Evolutionary conservation across 257 asterid genomes (phyloP), one percentile per base, ranked within the genome.

Genomic region (Gardenia jasminoides): DNA sequence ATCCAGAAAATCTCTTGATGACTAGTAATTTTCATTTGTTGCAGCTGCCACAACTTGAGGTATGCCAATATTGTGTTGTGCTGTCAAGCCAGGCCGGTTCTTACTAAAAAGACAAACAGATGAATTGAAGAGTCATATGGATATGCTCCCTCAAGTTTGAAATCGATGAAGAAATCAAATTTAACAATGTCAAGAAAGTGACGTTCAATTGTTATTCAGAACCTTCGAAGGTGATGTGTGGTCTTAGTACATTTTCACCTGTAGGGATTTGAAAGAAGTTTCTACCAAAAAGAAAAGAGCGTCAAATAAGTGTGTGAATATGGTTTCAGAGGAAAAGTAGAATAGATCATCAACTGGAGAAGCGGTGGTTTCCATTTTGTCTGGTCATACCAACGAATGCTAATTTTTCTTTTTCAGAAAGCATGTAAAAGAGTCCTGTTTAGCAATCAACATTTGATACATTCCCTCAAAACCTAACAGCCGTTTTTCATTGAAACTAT

Each of bases 101-200:
- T 31, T 36, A 3, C 28, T 0, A 28, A 67, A 50, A 22, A n/a
- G 52, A 28, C 56, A 50, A 68, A 46, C 26, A 36, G 15, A 24
- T n/a, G 50, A 48, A 46, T 50, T 77, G 65, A 77, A 48, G 67
- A 15, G 26, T 67, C 80, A 67, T 65, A 48, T 50, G 70, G 33
- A 33, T 48, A 47, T 66, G 80, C 50, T 65, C 80, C 74, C 72
- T n/a, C 72, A 12, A 65, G 15, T 48, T 65, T 28, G 47, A 46
- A 22, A 12, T 10, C 17, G 31, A 30, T 2, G 13, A 16, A 31
- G 22, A 58, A 39, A 59, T 5, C 41, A 4, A 59, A 59, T 39
- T 36, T 36, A 33, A 68, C 28, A 1, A 68, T 4, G 50, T 69
- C 28, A 69, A 20, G 76, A 46, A 72, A 72, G 30, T 12, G 72